phyloP scores from a whole-genome alignment of 805 yeast species.

The Candida succiphila region DNA sequence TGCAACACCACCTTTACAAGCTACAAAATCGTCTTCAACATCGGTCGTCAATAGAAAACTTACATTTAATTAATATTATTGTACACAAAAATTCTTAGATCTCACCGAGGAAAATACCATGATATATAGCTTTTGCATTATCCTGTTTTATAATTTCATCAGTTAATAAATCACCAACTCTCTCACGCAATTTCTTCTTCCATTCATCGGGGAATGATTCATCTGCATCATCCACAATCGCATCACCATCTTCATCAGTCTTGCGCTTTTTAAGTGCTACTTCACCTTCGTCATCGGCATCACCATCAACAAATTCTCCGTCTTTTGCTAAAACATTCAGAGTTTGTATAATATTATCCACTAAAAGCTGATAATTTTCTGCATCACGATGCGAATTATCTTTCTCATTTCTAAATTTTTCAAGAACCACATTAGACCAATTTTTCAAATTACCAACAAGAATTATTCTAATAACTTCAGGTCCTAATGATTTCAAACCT shows the following conservation, averaged over 20 bases:
- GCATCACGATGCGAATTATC: conserved; percentile 12
- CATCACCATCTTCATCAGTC: conserved; percentile 4
- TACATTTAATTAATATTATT: conserved; percentile 7
- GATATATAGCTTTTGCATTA: conserved; percentile 40
- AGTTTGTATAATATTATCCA: conserved; percentile 47
- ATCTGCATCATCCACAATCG: conserved; percentile 25
- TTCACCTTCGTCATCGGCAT: conserved; percentile 5
- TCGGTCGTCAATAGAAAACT: conserved; percentile 14
- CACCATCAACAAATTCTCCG: conserved; percentile 12
- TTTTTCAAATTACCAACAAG: conserved; percentile 75
- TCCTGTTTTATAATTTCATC: conserved; percentile 34
- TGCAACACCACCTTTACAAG: too few relatives aligned
- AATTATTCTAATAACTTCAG: conserved; percentile 78
- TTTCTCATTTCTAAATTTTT: too few relatives aligned
- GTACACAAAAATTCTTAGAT: conserved; percentile 3
- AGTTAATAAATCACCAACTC: conserved; percentile 55
- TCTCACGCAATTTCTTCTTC: conserved; percentile 33
- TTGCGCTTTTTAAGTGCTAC: conserved; percentile 5
- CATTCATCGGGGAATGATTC: conserved; percentile 23
- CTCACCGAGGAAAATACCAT: conserved; percentile 73
- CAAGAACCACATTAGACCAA: conserved; percentile 63
- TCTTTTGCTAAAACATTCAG: conserved; percentile 36
- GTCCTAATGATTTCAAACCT: conserved; percentile 77
- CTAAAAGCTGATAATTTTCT: conserved; percentile 11
- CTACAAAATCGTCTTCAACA: too few relatives aligned